Evolutionary conservation across 176 grass and related monocot species (phyloP), one percentile per base, ranked within the genome.

Genomic region (Thalia dealbata): DNA sequence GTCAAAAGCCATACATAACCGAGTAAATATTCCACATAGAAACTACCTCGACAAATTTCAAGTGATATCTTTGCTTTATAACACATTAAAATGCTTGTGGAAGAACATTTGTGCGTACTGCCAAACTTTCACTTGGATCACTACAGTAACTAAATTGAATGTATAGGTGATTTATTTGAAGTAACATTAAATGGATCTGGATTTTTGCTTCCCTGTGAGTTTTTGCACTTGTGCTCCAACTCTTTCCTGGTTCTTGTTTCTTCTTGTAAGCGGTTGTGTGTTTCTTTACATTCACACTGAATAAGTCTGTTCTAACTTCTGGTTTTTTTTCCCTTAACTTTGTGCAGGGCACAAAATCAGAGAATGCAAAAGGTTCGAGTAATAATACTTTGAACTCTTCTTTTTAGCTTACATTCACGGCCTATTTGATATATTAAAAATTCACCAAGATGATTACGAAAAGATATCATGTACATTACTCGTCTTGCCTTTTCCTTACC

Each of bases 351-450:
- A 74, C 74, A 28, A 96, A 86, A 73, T 35, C 87, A 68, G 91
- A 96, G 70, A 67, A 73, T 77, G 83, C 80, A 69, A 87, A 88
- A 79, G 70, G 82, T 65, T 79, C 82, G 51, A 96, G 91, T 96
- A 91, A 91, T 87, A 87, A 69, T 62, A 14, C 28, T 67, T n/a
- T 71, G 1, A 19, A 28, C 14, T 61, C 1, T 14, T 26, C 16
- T 24, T 45, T n/a, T 70, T 15, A 41, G 1, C 7, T 5, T 28
- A 1, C 8, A 22, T 18, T 46, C n/a, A 1, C n/a, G 65, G 27
- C 11, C 32, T 0, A 22, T 68, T 68, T 9, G 10, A 22, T 22
- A 0, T 18, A 68, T 68, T 13, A 22, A 44, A 35, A 27, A n/a
- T n/a, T 32, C 12, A 13, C 29, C 14, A 18, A 65, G 35, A 65